Conservation (phyloP, 176 grass and related monocot species). For the Lolium perenne region DNA sequence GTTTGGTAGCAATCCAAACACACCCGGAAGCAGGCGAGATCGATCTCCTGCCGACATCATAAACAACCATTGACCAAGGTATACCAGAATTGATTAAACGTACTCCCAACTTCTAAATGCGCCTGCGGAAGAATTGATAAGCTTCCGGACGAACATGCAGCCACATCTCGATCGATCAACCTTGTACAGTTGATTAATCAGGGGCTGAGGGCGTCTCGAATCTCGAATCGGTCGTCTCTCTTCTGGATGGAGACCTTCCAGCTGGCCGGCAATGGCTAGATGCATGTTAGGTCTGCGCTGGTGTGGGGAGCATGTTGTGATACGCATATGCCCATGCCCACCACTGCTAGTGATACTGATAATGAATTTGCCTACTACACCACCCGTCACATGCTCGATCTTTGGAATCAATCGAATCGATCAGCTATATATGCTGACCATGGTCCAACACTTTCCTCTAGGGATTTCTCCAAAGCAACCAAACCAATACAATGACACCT, state of each 20-base stretch:
- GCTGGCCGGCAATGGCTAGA: not conserved
- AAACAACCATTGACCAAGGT: not conserved
- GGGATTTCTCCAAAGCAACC: too few species aligned
- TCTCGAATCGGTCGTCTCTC: too few species aligned
- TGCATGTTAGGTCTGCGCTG: conserved; percentile 47
- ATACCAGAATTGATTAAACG: too few species aligned
- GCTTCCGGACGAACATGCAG: not conserved
- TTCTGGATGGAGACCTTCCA: too few species aligned
- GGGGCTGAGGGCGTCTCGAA: too few species aligned
- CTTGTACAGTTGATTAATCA: too few species aligned
- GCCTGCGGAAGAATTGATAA: too few species aligned
- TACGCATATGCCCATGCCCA: conserved; percentile 28
- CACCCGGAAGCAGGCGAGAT: not conserved
- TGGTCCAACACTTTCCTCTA: conserved; percentile 3
- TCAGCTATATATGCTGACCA: not conserved
- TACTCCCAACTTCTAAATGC: too few species aligned
- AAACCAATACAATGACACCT: too few species aligned
- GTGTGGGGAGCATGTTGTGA: not conserved
- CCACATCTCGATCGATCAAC: too few species aligned
- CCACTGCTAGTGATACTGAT: not conserved
- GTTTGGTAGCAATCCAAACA: too few species aligned
- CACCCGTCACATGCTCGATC: not conserved
- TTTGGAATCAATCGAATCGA: not conserved
- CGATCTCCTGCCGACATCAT: not conserved
- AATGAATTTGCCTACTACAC: not conserved